Evolutionary conservation across 192 early-diverging fungal species (phyloP), one percentile per base, ranked within the genome.

Genomic region (Geosiphon pyriformis): DNA sequence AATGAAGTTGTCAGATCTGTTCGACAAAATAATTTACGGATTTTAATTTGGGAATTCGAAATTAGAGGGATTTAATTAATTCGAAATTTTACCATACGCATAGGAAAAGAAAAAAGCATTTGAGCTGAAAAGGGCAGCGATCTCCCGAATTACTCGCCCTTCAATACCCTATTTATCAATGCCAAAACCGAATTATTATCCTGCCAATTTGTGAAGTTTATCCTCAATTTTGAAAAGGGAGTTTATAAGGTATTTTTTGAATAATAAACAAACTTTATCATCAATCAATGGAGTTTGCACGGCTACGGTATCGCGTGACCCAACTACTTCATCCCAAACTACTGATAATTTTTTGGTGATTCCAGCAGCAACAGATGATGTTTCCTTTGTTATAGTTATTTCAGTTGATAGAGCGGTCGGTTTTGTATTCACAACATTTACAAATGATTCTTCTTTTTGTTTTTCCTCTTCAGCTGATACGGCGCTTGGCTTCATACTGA

Each of bases 71-170:
- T 56, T 26, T 25, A 23, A 32, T 4, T 4, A 49, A n/a, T n/a
- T n/a, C n/a, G n/a, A 50, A 49, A 33, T 61, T 46, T 59, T 75
- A 77, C 78, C 78, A 61, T 71, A 76, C 17, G 72, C 74, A 48
- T 71, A 74, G 8, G 83, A 77, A 47, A 76, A 82, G 51, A 79
- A 70, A 61, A 82, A 82, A 52, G 76, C 77, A 2, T 64, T 52
- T 2, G 66, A 67, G 10, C 74, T 65, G 67, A 85, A 82, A 23
- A 84, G 58, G 12, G 74, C 65, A 12, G 65, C 72, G 1, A 85
- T 68, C 64, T 85, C 79, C 22, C 71, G 70, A 1, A 81, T 52
- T 17, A 85, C 58, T 11, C 83, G 73, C 22, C 70, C 62, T 26
- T 85, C 83, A 59, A 85, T 62, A 1, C 56, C 26, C 17, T 63